Evolutionary conservation across 139 green algal genomes (phyloP), one percentile per base, ranked within the genome.

Genomic region (Coelastrella sp.): DNA sequence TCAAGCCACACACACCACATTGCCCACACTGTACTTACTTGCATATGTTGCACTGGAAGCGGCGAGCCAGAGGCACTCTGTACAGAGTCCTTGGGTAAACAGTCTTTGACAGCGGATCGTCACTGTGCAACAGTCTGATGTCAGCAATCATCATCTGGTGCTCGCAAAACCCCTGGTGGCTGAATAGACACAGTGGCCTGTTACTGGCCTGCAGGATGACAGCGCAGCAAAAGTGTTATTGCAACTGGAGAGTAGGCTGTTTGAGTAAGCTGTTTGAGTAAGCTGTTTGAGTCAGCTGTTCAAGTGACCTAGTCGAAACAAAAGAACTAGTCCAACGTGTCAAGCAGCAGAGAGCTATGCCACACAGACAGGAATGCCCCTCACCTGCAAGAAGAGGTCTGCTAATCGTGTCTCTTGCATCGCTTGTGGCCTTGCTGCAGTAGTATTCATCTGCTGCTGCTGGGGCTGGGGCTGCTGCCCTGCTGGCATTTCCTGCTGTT

Each of bases 131-230:
- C 68, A 76, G 7, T 76, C 68, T 76, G 68, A 76, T 19, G 19
- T 76, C 68, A 27, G 68, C n/a, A 11, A 76, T 76, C 68, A 76
- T 76, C 68, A 76, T 76, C 68, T 76, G 68, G 68, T 76, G 68
- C 19, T 76, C 68, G 24, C 68, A 76, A 19, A 76, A 76, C 68
- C 68, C 68, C 6, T 76, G 68, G 19, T 76, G 68, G 19, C 68
- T 76, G 68, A 27, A 76, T 8, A 76, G 19, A 76, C 68, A 76
- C 19, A 76, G 19, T 6, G 68, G 68, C 17, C 68, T 24, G 19
- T 76, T 76, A 19, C 15, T 27, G 19, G 24, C 68, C 68, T 76
- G 68, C 68, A 76, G 68, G 15, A 76, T 49, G 35, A 49, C 35
- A 49, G 35, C 35, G 35, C 35, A 49, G 35, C 35, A 49, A 49